Evolutionary conservation across 106 monocot genomes (phyloP), one percentile per base, ranked within the genome.

Genomic region (Posidonia australis): DNA sequence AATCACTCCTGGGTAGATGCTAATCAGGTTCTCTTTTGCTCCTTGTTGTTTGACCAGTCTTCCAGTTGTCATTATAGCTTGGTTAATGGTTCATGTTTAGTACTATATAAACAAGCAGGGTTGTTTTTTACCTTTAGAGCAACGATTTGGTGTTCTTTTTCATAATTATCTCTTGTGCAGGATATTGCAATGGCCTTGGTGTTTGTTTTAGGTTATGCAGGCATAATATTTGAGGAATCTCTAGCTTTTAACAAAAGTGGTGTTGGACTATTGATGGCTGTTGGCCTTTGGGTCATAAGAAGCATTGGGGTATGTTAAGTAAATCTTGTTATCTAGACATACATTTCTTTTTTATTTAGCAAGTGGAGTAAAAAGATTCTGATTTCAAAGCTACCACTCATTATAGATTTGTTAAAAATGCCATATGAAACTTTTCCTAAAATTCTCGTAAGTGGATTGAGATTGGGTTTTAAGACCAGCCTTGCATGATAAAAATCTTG

Each of bases 241-340:
- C 66, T 98, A 49, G 90, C 96, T 62, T 98, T 90, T 65, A 98
- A 98, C 77, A 98, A 98, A 78, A 98, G 96, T 79, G 96, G 96
- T 59, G 90, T 98, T 72, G 96, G 72, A 61, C 81, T 98, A 29
- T 26, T 98, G 67, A 98, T 98, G 96, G 96, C 96, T 56, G 96
- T 90, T 67, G 78, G 78, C 59, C 80, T 98, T 32, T 98, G 96
- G 96, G 79, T 84, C 63, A 87, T 98, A 56, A 84, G 96, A 73
- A 90, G 96, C 78, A 87, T 98, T 70, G 96, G 96, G 80, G 96
- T 88, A 64, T 36, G 47, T 13, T 16, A 58, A 22, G 10, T 54
- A 22, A 10, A n/a, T 24, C 20, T 54, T 54, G 53, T 22, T 20
- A 51, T 54, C 11, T 24, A 22, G 19, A 54, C n/a, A n/a, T n/a